Percentiles rank a stretch among this genome's conserved stretches.
Conservation (phyloP, 1,284 basidiomycete species). For the Ceratobasidium sp. region DNA sequence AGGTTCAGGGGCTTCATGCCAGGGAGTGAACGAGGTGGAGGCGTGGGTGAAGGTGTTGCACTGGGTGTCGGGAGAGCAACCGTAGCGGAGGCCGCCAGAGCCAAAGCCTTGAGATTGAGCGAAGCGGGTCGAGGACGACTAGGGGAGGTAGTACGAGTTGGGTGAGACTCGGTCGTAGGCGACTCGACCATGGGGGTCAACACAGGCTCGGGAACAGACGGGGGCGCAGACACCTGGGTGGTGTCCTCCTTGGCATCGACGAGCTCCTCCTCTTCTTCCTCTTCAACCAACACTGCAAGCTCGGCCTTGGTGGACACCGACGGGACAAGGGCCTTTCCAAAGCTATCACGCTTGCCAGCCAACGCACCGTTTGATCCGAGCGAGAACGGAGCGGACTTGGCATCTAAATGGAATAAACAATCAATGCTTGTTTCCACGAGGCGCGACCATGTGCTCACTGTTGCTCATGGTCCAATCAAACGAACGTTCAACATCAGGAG, state of each 20-base stretch:
- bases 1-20: slow-evolving; percentile 46
- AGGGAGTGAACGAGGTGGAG: slow-evolving; percentile 41
- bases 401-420: slow-evolving; percentile 34
- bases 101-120: slow-evolving; percentile 47
- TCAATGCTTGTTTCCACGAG: slow-evolving; percentile 38
- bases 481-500: slow-evolving; percentile 66
- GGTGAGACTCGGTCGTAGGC: slow-evolving; percentile 41
- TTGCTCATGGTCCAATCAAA: slow-evolving; percentile 62
- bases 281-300: slow-evolving; percentile 80
- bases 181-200: slow-evolving; percentile 33
- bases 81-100: slow-evolving; percentile 42
- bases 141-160: slow-evolving; percentile 45
- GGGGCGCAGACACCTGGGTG: slow-evolving; percentile 46
- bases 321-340: slow-evolving; percentile 73
- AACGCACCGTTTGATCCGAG: slow-evolving; percentile 60
- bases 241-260: slow-evolving; percentile 32
- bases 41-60: slow-evolving; percentile 55
- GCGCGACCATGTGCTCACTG: slow-evolving; percentile 24
- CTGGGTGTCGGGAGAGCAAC: slow-evolving; percentile 51
- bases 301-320: slow-evolving; percentile 75
- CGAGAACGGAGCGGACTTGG: slow-evolving; percentile 44
- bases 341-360: slow-evolving; percentile 79
- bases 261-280: slow-evolving; percentile 76
- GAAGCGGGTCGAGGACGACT: slow-evolving; percentile 47
- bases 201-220: slow-evolving; percentile 47